Percentiles rank a stretch among this genome's conserved stretches.
phyloP scores from a whole-genome alignment of 306 rosid species.

The Quercus gilva region DNA sequence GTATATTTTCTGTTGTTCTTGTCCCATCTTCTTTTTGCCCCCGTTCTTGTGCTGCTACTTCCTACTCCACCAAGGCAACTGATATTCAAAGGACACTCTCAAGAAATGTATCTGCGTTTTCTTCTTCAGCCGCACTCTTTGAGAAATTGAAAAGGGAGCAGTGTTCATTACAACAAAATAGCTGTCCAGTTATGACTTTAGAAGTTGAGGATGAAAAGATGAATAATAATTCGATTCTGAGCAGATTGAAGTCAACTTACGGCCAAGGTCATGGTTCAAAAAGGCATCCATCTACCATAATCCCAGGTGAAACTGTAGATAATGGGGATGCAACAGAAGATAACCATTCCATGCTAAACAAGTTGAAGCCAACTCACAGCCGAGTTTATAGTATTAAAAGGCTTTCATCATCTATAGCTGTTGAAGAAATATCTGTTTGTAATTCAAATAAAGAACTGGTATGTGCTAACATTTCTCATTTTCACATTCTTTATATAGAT shows the following conservation, averaged over 20 bases:
- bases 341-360: constrained; percentile 42
- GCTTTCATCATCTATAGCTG: constrained; percentile 23
- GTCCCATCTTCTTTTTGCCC: constrained; percentile 79
- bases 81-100: constrained; percentile 68
- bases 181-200: constrained; percentile 49
- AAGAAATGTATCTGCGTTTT: constrained; percentile 78
- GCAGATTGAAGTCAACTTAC: constrained; percentile 63
- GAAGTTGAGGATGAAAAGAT: constrained; percentile 21
- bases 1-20: constrained; percentile 80
- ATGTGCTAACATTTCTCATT: constrained; percentile 31
- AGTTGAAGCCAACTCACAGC: constrained; percentile 51
- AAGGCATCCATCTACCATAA: constrained; percentile 17
- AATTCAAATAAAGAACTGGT: constrained; percentile 46
- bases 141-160: constrained; percentile 75
- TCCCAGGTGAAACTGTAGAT: constrained; percentile 19
- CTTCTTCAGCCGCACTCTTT: constrained; percentile 90
- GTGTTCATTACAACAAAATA: constrained; percentile 41
- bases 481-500: constrained; percentile 11
- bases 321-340: constrained; percentile 36
- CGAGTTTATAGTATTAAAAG: constrained; percentile 45
- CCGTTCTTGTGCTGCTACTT: constrained; percentile 9
- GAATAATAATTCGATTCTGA: constrained; percentile 44
- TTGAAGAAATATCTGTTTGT: constrained; percentile 32
- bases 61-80: constrained; percentile 46
- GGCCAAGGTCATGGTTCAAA: constrained; percentile 45